Evolutionary conservation across 495 filamentous ascomycete genomes (phyloP).

Genomic region (Aspergillus carlsbadensis): DNA sequence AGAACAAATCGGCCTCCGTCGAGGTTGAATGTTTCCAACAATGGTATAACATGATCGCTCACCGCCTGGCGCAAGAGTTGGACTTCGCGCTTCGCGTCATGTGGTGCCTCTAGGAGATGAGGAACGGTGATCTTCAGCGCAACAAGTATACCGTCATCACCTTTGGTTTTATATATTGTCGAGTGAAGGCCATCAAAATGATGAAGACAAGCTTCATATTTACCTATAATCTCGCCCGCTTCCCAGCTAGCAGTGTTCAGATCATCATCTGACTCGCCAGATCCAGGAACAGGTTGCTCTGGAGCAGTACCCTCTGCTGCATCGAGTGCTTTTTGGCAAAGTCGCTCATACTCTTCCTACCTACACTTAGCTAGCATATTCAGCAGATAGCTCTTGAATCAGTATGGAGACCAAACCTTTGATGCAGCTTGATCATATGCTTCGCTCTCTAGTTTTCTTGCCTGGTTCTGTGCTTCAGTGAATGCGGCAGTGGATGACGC

Average conservation of each 20-base stretch:
- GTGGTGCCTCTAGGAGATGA: constrained; percentile 68
- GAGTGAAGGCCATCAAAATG: constrained; percentile 78
- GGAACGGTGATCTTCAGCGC: constrained; percentile 90
- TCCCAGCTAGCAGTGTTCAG: constrained; percentile 10
- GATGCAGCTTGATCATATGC: constrained; percentile 42
- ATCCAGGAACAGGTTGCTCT: constrained; percentile 13
- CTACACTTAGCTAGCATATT: constrained; percentile 2
- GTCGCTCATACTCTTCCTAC: constrained; percentile 49
- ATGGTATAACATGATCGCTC: constrained; percentile 56
- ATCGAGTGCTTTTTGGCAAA: constrained; percentile 44
- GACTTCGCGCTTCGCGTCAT: constrained; percentile 75
- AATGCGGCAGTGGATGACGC: constrained; percentile 36
- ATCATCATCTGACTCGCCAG: constrained; percentile 17
- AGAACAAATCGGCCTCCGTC: constrained; percentile 70
- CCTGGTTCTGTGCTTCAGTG: constrained; percentile 43
- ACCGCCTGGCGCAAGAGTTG: constrained; percentile 61
- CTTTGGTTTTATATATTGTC: constrained; percentile 66
- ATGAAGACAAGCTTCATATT: constrained; percentile 67
- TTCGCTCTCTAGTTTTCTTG: constrained; percentile 37
- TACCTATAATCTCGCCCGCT: constrained; percentile 62
- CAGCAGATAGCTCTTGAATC: not conserved
- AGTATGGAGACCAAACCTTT: constrained; percentile 28
- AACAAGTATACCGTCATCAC: constrained; percentile 40
- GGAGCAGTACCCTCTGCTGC: constrained; percentile 25
- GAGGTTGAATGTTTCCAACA: constrained; percentile 70